Evolutionary conservation across 2,329 filamentous ascomycete species (phyloP).

Genomic region (Sclerotinia sclerotiorum): DNA sequence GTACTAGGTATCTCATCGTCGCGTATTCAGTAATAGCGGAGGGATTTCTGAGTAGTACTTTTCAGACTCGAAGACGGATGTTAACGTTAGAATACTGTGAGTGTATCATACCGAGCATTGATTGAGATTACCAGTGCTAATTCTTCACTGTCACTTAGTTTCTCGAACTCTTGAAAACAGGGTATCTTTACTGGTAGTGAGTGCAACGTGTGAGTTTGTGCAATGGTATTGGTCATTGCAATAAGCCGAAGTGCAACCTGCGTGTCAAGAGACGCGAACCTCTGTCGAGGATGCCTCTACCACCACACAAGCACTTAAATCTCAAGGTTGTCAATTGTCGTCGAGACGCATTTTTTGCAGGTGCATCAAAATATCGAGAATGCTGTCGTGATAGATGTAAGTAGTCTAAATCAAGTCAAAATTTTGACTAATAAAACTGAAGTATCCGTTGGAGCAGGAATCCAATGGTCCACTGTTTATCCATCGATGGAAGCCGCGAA

Average conservation of each 20-base stretch:
- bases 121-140: not conserved
- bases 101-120: not conserved
- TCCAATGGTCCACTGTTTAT: slow-evolving; percentile 41
- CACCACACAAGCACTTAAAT: slow-evolving; percentile 24
- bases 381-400: slow-evolving; percentile 52
- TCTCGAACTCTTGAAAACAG: slow-evolving; percentile 20
- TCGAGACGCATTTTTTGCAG: slow-evolving; percentile 40
- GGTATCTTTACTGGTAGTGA: slow-evolving; percentile 29
- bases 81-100: not conserved
- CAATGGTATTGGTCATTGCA: slow-evolving; percentile 40
- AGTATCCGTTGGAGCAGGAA: slow-evolving; percentile 43
- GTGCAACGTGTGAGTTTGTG: slow-evolving; percentile 25
- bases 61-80: not conserved
- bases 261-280: slow-evolving; percentile 31
- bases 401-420: slow-evolving; percentile 34
- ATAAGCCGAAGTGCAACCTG: slow-evolving; percentile 27
- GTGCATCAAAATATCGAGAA: slow-evolving; percentile 52
- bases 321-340: slow-evolving; percentile 30
- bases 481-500: slow-evolving; percentile 32
- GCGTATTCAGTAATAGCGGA: not conserved
- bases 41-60: not conserved
- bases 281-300: slow-evolving; percentile 29
- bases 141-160: not conserved
- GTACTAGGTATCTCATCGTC: not conserved
- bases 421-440: slow-evolving; percentile 35